Evolutionary conservation across 441 rosid genomes (phyloP), one percentile per base, ranked within the genome.

Genomic region (Cnidoscolus chayamansa): DNA sequence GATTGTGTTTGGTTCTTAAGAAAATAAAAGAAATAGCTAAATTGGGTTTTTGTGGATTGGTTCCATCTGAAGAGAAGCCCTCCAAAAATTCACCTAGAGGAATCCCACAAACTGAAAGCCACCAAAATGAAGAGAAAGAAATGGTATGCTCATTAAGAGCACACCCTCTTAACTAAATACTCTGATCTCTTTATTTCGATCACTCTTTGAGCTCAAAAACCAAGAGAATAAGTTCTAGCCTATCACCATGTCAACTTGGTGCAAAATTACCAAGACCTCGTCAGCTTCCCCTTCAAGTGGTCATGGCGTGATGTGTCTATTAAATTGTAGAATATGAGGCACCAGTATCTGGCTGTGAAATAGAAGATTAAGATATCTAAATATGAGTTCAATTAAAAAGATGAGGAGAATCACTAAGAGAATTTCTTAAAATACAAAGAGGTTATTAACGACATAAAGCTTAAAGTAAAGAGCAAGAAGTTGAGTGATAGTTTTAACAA

Each of bases 291-390:
- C 43, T 89, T 89, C 80, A 83, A 80, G 80, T 89, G 94, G 94
- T 85, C 90, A 1, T 88, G 94, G 94, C 83, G 94, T 10, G 94
- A 89, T 67, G 90, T 88, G 19, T 89, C 92, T 35, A 88, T 89
- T 65, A 85, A 89, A 77, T 89, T 88, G 55, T 90, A 89, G 83
- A 89, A 89, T 82, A 89, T 85, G 92, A 78, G 94, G 82, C 89
- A 89, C 68, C 94, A 89, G 80, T 89, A 89, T 75, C 60, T 88
- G 76, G 94, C 92, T 55, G 94, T 89, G 72, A 89, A 89, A 84
- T 90, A 89, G 82, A 89, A 25, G 25, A 25, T 25, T 25, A 25
- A 25, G 25, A 25, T 25, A 25, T 25, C 25, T 25, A 25, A 25
- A 89, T 90, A 88, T 89, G 88, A 83, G 75, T 88, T 85, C 69